Evolutionary conservation across 2,329 filamentous ascomycete species (phyloP).

Genomic region (Ophiocordyceps camponoti-rufipedis): DNA sequence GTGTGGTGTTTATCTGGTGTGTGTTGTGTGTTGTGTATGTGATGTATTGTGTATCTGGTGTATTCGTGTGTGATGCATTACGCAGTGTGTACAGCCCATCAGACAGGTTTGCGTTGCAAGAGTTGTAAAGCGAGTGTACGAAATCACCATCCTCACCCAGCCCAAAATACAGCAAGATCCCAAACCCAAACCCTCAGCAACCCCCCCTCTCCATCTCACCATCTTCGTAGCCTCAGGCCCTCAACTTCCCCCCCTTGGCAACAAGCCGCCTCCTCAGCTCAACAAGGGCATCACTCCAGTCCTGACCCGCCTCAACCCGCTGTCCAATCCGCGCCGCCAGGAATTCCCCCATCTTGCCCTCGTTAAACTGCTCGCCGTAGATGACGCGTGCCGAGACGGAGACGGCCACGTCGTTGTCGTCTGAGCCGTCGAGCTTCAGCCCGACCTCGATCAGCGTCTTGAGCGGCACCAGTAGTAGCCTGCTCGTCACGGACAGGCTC

Average conservation of each 20-base stretch:
- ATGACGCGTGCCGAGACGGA: constrained; percentile 40
- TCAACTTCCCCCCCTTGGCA: constrained; percentile 28
- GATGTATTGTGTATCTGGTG: too few relatives aligned
- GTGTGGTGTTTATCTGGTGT: too few relatives aligned
- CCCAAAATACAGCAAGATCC: background rate
- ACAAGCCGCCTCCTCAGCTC: constrained; percentile 37
- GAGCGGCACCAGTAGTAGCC: constrained; percentile 43
- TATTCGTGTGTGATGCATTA: too few relatives aligned
- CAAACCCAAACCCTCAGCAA: background rate
- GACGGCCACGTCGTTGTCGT: constrained; percentile 30
- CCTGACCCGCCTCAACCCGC: constrained; percentile 15
- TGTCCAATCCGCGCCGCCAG: constrained; percentile 34
- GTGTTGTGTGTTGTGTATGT: too few relatives aligned
- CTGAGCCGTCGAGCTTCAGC: constrained; percentile 31
- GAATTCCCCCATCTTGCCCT: constrained; percentile 57
- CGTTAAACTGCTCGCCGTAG: constrained; percentile 65
- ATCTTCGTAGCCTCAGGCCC: background rate
- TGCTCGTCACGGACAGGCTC: constrained; percentile 40
- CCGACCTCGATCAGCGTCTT: constrained; percentile 50
- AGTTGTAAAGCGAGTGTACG: too few relatives aligned
- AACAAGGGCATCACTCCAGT: constrained; percentile 36
- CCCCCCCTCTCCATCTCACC: background rate
- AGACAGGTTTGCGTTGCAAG: too few relatives aligned
- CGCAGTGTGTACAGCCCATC: too few relatives aligned
- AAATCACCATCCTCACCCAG: too few relatives aligned